Percentiles rank a stretch among this genome's conserved stretches.
These are phyloP conservation scores for Pyricularia grisea DNA, from an alignment of 2,329 filamentous ascomycete genomes.

Conservation along the genomic window DNA sequence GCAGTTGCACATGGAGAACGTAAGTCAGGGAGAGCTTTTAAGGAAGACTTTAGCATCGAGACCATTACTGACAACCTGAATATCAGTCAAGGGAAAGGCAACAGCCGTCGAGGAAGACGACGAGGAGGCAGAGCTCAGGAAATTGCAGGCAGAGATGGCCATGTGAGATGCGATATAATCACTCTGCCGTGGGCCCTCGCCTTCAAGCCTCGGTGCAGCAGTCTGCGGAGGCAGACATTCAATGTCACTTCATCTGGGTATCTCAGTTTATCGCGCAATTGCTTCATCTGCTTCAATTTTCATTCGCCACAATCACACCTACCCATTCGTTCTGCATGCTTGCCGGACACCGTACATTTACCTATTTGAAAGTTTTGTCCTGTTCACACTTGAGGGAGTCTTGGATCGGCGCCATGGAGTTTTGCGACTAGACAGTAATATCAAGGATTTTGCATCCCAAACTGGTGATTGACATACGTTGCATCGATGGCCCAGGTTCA, in stretches of 20 bases:
- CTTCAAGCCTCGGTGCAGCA: not conserved
- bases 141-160: constrained; percentile 93
- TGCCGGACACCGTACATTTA: not conserved
- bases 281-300: not conserved
- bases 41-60: not conserved
- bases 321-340: not conserved
- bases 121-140: constrained; percentile 89
- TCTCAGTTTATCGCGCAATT: not conserved
- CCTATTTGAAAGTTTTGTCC: not conserved
- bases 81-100: constrained; percentile 40
- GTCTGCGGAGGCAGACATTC: not conserved
- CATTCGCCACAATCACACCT: not conserved
- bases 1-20: constrained; percentile 64
- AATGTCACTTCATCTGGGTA: not conserved
- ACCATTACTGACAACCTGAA: not conserved
- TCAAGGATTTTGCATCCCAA: not conserved
- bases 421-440: not conserved
- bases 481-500: not conserved
- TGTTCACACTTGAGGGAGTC: not conserved
- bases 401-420: constrained; percentile 1
- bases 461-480: not conserved
- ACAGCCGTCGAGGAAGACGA: constrained; percentile 67
- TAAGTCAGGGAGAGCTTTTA: constrained; percentile 37
- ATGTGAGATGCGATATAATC: constrained; percentile 49
- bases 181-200: not conserved